Evolutionary conservation across 108 stramenopile genomes (phyloP).

Genomic region (Cyclotella sp.): DNA sequence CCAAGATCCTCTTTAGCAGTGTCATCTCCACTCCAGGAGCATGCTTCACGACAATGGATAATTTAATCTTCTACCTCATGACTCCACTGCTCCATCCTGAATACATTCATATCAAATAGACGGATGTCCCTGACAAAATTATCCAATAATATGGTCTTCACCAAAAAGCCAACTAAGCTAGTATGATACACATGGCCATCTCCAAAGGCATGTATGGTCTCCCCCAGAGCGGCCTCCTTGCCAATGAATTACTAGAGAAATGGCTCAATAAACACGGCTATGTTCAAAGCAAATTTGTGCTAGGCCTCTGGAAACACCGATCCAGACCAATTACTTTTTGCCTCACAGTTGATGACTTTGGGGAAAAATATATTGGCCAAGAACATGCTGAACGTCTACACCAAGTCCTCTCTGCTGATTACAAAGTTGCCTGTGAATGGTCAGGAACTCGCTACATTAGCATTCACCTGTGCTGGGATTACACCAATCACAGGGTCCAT

Average conservation of each 20-base stretch:
- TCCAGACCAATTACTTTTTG: background rate
- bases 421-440: slow-evolving; percentile 35
- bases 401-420: background rate
- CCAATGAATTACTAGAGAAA: no score
- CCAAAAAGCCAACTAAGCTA: background rate
- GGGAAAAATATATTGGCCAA: background rate
- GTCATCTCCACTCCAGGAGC: no score
- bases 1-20: no score
- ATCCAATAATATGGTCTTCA: slow-evolving; percentile 39
- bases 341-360: slow-evolving; percentile 2
- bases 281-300: background rate
- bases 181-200: background rate
- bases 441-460: slow-evolving; percentile 40
- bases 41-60: no score
- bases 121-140: slow-evolving; percentile 26
- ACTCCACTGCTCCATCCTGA: slow-evolving; percentile 24
- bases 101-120: slow-evolving; percentile 41
- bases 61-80: slow-evolving; percentile 33
- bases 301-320: slow-evolving; percentile 47
- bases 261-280: no score
- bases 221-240: no score
- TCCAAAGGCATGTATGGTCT: background rate
- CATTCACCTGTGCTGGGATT: slow-evolving; percentile 30
- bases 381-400: background rate
- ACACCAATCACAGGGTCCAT: slow-evolving; percentile 47